Conservation (phyloP, 1,139 yeast genomes). For the Candida neerlandica region DNA sequence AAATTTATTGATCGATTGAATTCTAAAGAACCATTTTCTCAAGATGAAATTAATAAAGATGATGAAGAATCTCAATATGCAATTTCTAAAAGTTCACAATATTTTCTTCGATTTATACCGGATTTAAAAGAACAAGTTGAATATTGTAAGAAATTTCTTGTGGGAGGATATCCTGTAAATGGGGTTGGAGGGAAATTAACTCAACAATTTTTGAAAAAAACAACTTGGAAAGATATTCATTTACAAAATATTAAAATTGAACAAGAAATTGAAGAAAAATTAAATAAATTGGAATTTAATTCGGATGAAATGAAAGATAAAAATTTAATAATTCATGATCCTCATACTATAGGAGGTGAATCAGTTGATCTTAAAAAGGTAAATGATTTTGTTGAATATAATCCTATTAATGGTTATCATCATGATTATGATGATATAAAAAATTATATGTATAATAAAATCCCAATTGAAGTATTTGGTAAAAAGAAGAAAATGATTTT, state of each 20-base stretch:
- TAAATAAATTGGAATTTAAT: slow-evolving; percentile 30
- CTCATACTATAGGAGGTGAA: neutral
- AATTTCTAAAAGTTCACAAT: slow-evolving; percentile 40
- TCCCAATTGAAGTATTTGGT: slow-evolving; percentile 29
- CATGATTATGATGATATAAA: neutral
- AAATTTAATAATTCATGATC: slow-evolving; percentile 26
- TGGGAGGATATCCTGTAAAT: slow-evolving; percentile 26
- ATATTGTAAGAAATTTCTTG: slow-evolving; percentile 25
- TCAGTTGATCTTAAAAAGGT: neutral
- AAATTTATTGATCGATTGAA: slow-evolving; percentile 43
- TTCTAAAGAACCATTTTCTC: slow-evolving; percentile 31
- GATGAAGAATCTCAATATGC: slow-evolving; percentile 32
- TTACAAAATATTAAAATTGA: slow-evolving; percentile 34
- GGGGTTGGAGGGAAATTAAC: slow-evolving; percentile 44
- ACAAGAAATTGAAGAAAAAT: slow-evolving; percentile 37
- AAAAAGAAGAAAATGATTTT: slow-evolving; percentile 44
- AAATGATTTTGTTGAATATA: neutral
- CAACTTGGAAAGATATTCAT: slow-evolving; percentile 40
- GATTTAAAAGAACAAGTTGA: slow-evolving; percentile 34
- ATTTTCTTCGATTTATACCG: slow-evolving; percentile 45
- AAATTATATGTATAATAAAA: slow-evolving; percentile 5
- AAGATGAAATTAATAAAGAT: slow-evolving; percentile 39
- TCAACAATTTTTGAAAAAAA: slow-evolving; percentile 25
- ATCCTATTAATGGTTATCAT: too few species aligned
- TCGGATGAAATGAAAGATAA: slow-evolving; percentile 36